Base-by-base conservation (phyloP, 495 filamentous ascomycete genomes). In the Trichoderma reesei region DNA sequence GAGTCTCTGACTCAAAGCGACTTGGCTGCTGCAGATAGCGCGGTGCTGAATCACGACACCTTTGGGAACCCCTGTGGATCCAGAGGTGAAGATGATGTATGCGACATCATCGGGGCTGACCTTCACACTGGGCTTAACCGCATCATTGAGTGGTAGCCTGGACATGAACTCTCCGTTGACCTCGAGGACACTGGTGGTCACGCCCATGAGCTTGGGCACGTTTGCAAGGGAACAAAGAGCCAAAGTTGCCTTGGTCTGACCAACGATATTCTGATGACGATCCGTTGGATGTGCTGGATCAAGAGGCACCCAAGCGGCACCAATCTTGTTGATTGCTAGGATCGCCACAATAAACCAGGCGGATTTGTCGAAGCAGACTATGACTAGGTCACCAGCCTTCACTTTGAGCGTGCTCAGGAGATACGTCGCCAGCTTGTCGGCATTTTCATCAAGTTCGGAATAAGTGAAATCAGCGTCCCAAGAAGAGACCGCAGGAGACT, bases 381-480 rank as follows among this genome's bases (percentile, higher is more conserved):
- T 79, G 14, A 86, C 74, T 13, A 79, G 66, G 16, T 66, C 72
- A 18, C 77, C 84, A 9, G 76, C 73, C 1, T 69, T 71, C 48
- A 88, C 75, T 34, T 83, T 84, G 10, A 65, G 39, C 10, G 18
- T 39, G n/a, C 67, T 65, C 6, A 68, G 34, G 11, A 81, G 76
- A 26, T 69, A 70, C 34, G 76, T 72, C 5, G 83, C 83, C 36
- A 89, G 67, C 14, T 69, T 72, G 68, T 67, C 75, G 65, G 83
- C 77, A 39, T 79, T 66, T 0, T 65, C 48, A 26, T 85, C 78
- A 38, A 88, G 71, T 59, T 88, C 77, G 26, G 65, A 65, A 67
- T 81, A 88, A 1, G 84, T 85, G 63, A 88, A 73, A 31, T 65
- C 73, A 18, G 83, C 85, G 73, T 89, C 86, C 85, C 85, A 88